Evolutionary conservation across 23 red algal genomes (phyloP).

Genomic region (Gracilaria caudata): DNA sequence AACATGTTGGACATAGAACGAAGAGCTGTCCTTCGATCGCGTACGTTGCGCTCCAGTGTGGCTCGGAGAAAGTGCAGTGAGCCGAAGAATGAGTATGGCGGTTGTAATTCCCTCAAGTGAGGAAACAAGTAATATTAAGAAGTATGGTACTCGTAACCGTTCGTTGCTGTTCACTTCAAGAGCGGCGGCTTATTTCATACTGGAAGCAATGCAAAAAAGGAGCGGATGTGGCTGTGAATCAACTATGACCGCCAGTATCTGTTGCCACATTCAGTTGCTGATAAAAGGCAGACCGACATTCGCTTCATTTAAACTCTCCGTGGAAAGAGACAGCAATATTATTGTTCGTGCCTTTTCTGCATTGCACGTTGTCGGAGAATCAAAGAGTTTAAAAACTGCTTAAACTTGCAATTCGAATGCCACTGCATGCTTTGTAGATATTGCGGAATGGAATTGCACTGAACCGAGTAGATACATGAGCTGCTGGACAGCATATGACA

Average conservation of each 20-base stretch:
- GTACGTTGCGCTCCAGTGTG: not conserved
- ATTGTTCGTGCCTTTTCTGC: constrained; percentile 29
- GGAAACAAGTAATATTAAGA: not conserved
- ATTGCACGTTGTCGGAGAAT: not conserved
- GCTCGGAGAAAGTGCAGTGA: not conserved
- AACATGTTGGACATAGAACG: constrained; percentile 15
- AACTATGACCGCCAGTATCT: not conserved
- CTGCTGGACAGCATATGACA: no score
- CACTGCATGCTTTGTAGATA: not conserved
- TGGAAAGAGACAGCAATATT: constrained; percentile 17
- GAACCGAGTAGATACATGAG: not conserved
- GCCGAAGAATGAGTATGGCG: not conserved
- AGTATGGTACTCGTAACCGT: not conserved
- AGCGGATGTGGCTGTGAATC: not conserved
- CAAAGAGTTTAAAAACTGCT: not conserved
- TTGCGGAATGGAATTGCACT: constrained; percentile 2
- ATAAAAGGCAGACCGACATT: constrained; percentile 16
- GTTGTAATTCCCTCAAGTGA: not conserved
- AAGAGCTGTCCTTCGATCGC: not conserved
- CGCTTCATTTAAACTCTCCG: not conserved
- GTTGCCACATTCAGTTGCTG: not conserved
- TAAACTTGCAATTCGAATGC: constrained; percentile 15
- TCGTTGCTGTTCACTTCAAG: not conserved
- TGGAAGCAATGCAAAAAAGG: not conserved
- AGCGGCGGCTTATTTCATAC: not conserved